Conservation (phyloP, 2,329 filamentous ascomycete genomes). For the Geosmithia morbida region DNA sequence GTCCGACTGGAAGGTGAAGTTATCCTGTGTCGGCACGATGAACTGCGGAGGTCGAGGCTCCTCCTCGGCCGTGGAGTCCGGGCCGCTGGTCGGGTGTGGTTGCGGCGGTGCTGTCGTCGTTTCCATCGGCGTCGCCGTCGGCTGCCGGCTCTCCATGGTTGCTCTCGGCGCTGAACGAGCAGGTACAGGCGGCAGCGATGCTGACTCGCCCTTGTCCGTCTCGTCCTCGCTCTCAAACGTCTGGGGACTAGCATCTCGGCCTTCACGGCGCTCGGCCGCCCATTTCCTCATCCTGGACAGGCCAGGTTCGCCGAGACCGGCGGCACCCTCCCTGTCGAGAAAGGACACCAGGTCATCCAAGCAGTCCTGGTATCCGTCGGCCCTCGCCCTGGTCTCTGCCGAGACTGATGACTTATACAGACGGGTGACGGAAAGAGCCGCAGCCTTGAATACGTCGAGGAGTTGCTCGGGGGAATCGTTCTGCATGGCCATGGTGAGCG, state of each 20-base stretch:
- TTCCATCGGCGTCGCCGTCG: not conserved
- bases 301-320: constrained; percentile 59
- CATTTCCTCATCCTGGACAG: constrained; percentile 47
- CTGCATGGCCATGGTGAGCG: not conserved
- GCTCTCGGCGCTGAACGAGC: not conserved
- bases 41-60: constrained; percentile 21
- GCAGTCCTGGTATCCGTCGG: constrained; percentile 85
- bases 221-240: constrained; percentile 58
- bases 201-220: constrained; percentile 29
- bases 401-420: constrained; percentile 84
- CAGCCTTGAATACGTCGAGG: constrained; percentile 80
- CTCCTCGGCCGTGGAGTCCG: not conserved
- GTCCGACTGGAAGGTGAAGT: constrained; percentile 56
- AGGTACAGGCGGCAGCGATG: not conserved
- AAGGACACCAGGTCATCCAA: constrained; percentile 80
- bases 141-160: not conserved
- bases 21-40: constrained; percentile 39
- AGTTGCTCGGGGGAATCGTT: constrained; percentile 45
- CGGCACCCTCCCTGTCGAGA: constrained; percentile 69
- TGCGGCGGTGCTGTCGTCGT: not conserved
- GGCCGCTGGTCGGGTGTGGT: not conserved
- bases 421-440: constrained; percentile 87
- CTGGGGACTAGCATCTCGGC: constrained; percentile 37
- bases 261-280: constrained; percentile 56
- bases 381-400: constrained; percentile 59